phyloP scores from a whole-genome alignment of 1,284 basidiomycete species.

The Xerocomus nothofagi region DNA sequence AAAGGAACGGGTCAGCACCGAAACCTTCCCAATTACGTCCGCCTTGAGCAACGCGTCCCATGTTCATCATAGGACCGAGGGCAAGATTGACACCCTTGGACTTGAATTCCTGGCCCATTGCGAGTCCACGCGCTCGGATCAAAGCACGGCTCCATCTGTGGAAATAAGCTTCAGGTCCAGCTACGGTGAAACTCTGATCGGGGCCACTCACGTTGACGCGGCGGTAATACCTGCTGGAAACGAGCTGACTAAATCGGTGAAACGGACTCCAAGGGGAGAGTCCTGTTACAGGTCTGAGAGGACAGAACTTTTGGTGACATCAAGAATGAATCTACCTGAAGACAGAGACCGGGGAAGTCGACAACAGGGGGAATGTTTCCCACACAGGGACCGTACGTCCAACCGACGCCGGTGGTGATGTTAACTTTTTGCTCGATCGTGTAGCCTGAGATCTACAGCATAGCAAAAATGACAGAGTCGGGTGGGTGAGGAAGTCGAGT shows the following conservation, averaged over 20 bases:
- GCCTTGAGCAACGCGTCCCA: constrained; percentile 43
- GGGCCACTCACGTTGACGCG: constrained; percentile 50
- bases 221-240: constrained; percentile 56
- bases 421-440: constrained; percentile 46
- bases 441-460: constrained; percentile 33
- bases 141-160: constrained; percentile 40
- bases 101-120: constrained; percentile 72
- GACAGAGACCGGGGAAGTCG: constrained; percentile 33
- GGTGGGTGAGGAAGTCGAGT: not conserved
- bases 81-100: constrained; percentile 71
- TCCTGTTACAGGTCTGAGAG: constrained; percentile 36
- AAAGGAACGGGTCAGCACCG: constrained; percentile 65
- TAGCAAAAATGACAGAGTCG: not conserved
- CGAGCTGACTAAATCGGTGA: constrained; percentile 39
- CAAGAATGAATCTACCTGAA: constrained; percentile 22
- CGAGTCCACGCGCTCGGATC: constrained; percentile 61
- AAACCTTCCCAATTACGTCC: constrained; percentile 79
- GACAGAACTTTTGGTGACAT: not conserved
- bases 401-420: constrained; percentile 41
- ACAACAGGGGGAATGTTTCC: constrained; percentile 41
- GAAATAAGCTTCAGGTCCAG: not conserved
- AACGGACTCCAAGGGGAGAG: constrained; percentile 52
- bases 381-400: constrained; percentile 41
- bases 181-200: not conserved
- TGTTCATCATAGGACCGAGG: constrained; percentile 61